Conservation (phyloP, 129 eudicot species). For the Saposhnikovia divaricata region DNA sequence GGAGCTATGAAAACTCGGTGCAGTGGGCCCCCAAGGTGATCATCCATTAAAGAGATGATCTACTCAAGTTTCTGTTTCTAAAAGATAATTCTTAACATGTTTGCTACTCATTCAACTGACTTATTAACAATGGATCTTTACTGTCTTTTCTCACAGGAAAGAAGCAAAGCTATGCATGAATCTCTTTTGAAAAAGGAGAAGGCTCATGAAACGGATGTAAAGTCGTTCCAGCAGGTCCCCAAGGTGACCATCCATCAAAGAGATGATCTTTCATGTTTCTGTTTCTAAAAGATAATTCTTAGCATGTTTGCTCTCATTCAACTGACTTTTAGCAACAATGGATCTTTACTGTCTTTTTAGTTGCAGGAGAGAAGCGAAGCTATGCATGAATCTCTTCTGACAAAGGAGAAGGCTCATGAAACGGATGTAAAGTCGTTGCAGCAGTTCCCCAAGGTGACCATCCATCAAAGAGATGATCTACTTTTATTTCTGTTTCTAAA, state of each 20-base stretch:
- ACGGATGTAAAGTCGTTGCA: conserved; percentile 85
- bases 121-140: conserved; percentile 29
- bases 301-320: neutral
- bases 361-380: conserved; percentile 24
- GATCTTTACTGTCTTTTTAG: conserved; percentile 12
- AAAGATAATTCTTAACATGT: neutral
- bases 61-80: neutral
- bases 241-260: no score
- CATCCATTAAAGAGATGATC: neutral
- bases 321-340: conserved; percentile 23
- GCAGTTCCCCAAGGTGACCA: conserved; percentile 30
- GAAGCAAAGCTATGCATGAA: conserved; percentile 39
- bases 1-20: conserved; percentile 75
- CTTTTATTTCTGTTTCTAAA: neutral
- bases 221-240: conserved; percentile 66
- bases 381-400: conserved; percentile 40
- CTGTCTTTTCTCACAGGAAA: neutral
- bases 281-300: neutral
- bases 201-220: conserved; percentile 86
- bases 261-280: neutral
- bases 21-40: conserved; percentile 35
- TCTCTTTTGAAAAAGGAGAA: conserved; percentile 65
- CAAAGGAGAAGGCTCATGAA: conserved; percentile 80
- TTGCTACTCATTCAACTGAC: neutral
- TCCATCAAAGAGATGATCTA: neutral